Conservation (phyloP, 176 grass and related monocot genomes). For the Chrysopogon serrulatus region DNA sequence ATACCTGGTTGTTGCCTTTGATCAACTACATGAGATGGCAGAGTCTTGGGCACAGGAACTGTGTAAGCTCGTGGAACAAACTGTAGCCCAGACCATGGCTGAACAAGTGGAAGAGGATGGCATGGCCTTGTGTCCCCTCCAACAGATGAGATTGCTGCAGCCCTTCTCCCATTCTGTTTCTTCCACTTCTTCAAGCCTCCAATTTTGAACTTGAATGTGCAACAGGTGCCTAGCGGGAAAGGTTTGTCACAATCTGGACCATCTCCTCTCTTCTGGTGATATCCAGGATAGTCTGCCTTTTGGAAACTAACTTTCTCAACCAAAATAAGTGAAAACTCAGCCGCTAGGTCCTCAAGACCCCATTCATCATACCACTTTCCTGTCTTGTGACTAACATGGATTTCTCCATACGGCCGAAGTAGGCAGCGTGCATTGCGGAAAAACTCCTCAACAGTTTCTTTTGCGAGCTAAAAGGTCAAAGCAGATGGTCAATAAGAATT, state of each 20-base stretch:
- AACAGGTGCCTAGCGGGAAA: constrained; percentile 16
- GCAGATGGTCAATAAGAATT: background rate
- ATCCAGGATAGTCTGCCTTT: constrained; percentile 40
- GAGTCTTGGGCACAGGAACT: background rate
- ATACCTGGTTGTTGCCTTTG: background rate
- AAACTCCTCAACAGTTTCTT: constrained; percentile 20
- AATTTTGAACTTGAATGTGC: constrained; percentile 37
- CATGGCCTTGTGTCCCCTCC: background rate
- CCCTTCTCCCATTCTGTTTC: background rate
- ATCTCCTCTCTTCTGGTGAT: constrained; percentile 43
- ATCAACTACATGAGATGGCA: background rate
- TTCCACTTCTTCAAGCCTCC: background rate
- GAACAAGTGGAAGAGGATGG: background rate
- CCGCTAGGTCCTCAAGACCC: constrained; percentile 26
- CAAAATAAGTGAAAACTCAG: constrained; percentile 22
- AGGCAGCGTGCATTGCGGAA: constrained; percentile 38
- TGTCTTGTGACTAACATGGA: constrained; percentile 52
- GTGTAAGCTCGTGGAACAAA: background rate
- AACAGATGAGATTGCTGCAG: background rate
- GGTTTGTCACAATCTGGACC: constrained; percentile 15
- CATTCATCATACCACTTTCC: background rate
- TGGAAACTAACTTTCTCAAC: constrained; percentile 23
- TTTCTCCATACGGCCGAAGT: constrained; percentile 37
- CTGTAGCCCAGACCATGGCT: background rate
- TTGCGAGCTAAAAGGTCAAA: constrained; percentile 24